Percentiles rank a stretch among this genome's conserved stretches.
Evolutionary conservation across 176 grass and related monocot genomes (phyloP).

Genomic region (Tillandsia leiboldiana): DNA sequence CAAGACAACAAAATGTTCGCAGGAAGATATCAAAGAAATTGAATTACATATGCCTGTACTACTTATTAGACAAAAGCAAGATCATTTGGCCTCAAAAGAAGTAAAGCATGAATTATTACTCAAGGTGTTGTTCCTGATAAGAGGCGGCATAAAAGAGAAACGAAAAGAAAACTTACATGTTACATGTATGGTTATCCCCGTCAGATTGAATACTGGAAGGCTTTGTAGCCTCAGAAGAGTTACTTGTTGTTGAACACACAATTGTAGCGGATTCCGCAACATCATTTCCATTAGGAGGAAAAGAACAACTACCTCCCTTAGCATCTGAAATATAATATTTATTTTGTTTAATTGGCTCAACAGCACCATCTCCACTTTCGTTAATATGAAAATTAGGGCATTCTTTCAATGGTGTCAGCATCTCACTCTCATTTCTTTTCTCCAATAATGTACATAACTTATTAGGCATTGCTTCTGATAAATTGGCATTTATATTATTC

Average conservation of each 20-base stretch:
- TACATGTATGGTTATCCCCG: slow-evolving; percentile 16
- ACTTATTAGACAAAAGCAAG: background rate
- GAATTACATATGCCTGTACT: background rate
- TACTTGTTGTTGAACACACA: slow-evolving; percentile 29
- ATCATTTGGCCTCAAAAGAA: background rate
- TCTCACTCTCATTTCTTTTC: slow-evolving; percentile 28
- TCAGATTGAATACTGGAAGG: slow-evolving; percentile 31
- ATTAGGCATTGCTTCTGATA: slow-evolving; percentile 20
- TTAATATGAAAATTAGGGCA: slow-evolving; percentile 10
- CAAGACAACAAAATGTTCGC: background rate
- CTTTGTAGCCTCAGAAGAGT: slow-evolving; percentile 30
- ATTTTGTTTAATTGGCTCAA: slow-evolving; percentile 26
- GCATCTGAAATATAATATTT: slow-evolving; percentile 11
- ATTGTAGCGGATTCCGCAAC: slow-evolving; percentile 26
- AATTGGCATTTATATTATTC: slow-evolving; percentile 14
- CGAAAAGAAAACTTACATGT: slow-evolving; percentile 49
- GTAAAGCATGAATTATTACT: background rate
- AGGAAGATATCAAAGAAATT: background rate
- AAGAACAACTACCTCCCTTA: slow-evolving; percentile 19
- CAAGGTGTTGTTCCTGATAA: background rate
- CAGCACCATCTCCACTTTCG: slow-evolving; percentile 28
- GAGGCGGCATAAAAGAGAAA: background rate
- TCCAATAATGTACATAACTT: slow-evolving; percentile 24
- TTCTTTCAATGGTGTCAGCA: slow-evolving; percentile 11
- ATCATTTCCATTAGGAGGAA: slow-evolving; percentile 20